Evolutionary conservation across 2,329 filamentous ascomycete genomes (phyloP).

Genomic region (Xylaria sp.): DNA sequence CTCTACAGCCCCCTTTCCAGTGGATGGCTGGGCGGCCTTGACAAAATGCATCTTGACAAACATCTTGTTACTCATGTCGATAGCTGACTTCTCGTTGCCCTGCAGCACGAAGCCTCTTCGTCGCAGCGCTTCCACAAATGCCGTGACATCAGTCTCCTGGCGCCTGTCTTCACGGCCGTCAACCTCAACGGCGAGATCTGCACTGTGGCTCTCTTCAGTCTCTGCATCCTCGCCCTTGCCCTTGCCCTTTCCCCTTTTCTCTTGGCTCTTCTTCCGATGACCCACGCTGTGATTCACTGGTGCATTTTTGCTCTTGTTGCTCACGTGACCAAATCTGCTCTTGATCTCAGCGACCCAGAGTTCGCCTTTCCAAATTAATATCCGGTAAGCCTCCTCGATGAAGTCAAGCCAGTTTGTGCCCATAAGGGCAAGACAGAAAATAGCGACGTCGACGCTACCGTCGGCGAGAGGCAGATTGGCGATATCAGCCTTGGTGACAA

Average conservation of each 20-base stretch:
- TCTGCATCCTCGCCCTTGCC: constrained; percentile 61
- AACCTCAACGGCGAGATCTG: constrained; percentile 74
- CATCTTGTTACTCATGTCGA: constrained; percentile 95
- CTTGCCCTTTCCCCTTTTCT: constrained; percentile 54
- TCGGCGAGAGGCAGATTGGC: constrained; percentile 81
- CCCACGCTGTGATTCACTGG: constrained; percentile 77
- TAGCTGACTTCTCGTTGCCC: constrained; percentile 66
- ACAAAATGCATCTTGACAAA: constrained; percentile 97
- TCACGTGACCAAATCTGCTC: constrained; percentile 79
- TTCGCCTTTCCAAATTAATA: constrained; percentile 93
- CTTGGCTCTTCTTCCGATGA: constrained; percentile 65
- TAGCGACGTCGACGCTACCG: constrained; percentile 82
- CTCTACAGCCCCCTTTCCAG: constrained; percentile 75
- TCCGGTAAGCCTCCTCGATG: constrained; percentile 92
- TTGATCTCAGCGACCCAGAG: constrained; percentile 99
- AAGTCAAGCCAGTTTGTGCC: constrained; percentile 99
- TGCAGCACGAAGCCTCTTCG: constrained; percentile 88
- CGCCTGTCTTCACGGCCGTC: constrained; percentile 72
- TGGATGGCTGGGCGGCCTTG: constrained; percentile 79
- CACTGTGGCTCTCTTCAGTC: constrained; percentile 61
- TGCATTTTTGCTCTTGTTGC: constrained; percentile 57
- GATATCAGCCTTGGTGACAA: constrained; percentile 91
- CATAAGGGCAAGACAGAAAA: constrained; percentile 98
- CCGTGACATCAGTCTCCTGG: constrained; percentile 84
- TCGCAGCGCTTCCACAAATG: constrained; percentile 85